Conservation (phyloP, 2,329 filamentous ascomycete genomes). For the Colletotrichum musae region DNA sequence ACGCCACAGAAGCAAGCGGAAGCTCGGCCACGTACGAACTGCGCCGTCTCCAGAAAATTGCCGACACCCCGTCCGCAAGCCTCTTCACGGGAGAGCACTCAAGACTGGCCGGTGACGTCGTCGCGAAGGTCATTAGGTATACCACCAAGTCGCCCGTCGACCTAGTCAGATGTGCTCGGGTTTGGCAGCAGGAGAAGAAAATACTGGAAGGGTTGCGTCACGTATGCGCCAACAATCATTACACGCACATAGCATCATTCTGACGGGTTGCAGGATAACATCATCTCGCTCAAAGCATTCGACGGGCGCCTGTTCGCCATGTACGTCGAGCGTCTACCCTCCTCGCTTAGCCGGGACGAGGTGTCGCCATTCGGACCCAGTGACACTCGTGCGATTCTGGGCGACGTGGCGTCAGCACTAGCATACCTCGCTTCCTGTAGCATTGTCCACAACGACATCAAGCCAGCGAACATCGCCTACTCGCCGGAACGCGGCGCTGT, state of each 20-base stretch:
- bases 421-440: conserved; percentile 11
- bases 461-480: conserved; percentile 37
- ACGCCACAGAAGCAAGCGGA: not conserved
- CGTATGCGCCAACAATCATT: not conserved
- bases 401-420: conserved; percentile 18
- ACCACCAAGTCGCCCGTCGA: conserved; percentile 9
- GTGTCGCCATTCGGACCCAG: conserved; percentile 5
- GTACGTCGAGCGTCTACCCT: conserved; percentile 14
- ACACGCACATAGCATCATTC: not conserved
- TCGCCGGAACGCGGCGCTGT: conserved; percentile 22
- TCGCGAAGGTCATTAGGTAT: conserved; percentile 21
- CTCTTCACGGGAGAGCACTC: conserved; percentile 14
- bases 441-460: conserved; percentile 35
- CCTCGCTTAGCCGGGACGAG: conserved; percentile 17
- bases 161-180: not conserved
- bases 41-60: conserved; percentile 10
- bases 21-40: conserved; percentile 6
- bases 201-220: conserved; percentile 4
- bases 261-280: conserved; percentile 1
- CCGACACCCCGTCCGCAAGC: conserved; percentile 11
- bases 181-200: conserved; percentile 10
- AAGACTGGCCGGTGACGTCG: not conserved
- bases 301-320: conserved; percentile 25
- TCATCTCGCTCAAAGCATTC: conserved; percentile 23
- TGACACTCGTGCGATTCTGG: conserved; percentile 16